Evolutionary conservation across 257 asterid genomes (phyloP).

Genomic region (Ehretia macrophylla): DNA sequence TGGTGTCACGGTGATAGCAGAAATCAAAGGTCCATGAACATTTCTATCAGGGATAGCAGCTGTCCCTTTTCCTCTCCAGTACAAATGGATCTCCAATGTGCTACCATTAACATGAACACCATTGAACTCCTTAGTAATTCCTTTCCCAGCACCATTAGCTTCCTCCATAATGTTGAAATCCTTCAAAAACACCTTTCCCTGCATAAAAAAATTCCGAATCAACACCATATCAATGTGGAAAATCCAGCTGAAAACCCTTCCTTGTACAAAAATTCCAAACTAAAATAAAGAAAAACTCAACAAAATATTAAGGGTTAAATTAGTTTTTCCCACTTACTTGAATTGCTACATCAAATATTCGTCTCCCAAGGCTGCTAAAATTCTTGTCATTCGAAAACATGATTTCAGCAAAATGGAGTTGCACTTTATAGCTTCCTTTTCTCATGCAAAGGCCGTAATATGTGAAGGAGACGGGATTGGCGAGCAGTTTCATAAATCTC

Average conservation of each 20-base stretch:
- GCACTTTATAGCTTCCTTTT: constrained; percentile 60
- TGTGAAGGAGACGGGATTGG: constrained; percentile 51
- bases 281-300: too few species aligned
- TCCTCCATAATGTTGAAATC: constrained; percentile 48
- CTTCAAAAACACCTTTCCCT: constrained; percentile 55
- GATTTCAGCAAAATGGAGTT: constrained; percentile 73
- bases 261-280: not conserved
- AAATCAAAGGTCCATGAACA: constrained; percentile 70
- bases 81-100: constrained; percentile 69
- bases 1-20: constrained; percentile 69
- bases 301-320: too few species aligned
- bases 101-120: constrained; percentile 36
- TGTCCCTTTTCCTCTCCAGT: constrained; percentile 81
- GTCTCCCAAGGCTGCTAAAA: constrained; percentile 49
- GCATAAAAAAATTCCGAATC: too few species aligned
- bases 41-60: constrained; percentile 58
- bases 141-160: constrained; percentile 53
- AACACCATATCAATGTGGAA: too few species aligned
- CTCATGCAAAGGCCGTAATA: constrained; percentile 58
- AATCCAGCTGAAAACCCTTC: too few species aligned
- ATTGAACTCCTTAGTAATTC: constrained; percentile 31
- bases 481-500: constrained; percentile 61
- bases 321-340: constrained; percentile 40
- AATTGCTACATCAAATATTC: constrained; percentile 64
- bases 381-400: constrained; percentile 39